Conservation (phyloP, 495 filamentous ascomycete genomes). For the Aspergillus biplanus region DNA sequence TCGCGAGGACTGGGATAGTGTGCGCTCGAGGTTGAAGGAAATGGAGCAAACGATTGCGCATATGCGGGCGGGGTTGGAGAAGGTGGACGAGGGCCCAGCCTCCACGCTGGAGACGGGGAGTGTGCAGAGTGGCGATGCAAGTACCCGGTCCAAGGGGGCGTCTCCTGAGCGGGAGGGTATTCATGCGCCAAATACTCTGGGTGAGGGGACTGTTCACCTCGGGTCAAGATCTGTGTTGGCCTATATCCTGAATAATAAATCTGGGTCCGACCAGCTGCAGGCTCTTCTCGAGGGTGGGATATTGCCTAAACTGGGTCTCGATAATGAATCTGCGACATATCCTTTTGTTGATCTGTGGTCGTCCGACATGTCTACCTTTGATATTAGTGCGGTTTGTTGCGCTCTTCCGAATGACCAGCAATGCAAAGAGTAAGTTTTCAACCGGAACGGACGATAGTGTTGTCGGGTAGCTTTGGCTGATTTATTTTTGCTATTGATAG, state of each 20-base stretch:
- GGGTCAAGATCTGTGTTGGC: constrained; percentile 63
- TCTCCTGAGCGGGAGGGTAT: constrained; percentile 57
- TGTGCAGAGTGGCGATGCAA: constrained; percentile 61
- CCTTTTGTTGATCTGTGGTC: constrained; percentile 71
- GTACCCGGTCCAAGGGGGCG: constrained; percentile 41
- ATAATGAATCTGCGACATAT: constrained; percentile 81
- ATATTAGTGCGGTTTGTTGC: constrained; percentile 69
- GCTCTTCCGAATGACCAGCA: constrained; percentile 70
- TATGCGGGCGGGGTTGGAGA: constrained; percentile 47
- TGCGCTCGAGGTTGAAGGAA: constrained; percentile 44
- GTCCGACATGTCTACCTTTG: constrained; percentile 67
- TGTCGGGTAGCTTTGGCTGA: constrained; percentile 2
- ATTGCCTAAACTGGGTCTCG: constrained; percentile 77
- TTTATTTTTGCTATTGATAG: constrained; percentile 35
- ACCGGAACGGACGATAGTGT: background rate
- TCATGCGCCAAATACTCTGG: constrained; percentile 56
- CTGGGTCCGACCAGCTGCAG: constrained; percentile 66
- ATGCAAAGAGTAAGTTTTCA: constrained; percentile 63
- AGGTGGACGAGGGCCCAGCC: constrained; percentile 36
- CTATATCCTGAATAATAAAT: constrained; percentile 62
- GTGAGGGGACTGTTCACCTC: constrained; percentile 60
- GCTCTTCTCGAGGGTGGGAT: constrained; percentile 75
- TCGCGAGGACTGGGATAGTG: constrained; percentile 53
- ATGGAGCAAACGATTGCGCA: constrained; percentile 48
- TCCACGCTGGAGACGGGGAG: constrained; percentile 50